A percentile compares a stretch with the other conserved stretches of the same genome.
Conservation (phyloP, 106 monocot genomes). For the Narthecium ossifragum region DNA sequence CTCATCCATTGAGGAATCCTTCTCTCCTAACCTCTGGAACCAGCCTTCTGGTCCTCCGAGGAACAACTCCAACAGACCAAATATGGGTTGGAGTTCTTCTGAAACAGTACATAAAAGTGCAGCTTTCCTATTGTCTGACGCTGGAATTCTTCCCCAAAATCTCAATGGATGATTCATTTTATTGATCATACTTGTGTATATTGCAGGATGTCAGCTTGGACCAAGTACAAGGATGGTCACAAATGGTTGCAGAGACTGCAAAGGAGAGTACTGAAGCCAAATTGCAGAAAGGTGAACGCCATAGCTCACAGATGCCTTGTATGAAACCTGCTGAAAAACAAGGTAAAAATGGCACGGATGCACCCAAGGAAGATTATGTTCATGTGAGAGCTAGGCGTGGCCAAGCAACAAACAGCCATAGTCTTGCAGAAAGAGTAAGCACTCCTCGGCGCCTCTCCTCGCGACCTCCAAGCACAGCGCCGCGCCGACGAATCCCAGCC, state of each 20-base stretch:
- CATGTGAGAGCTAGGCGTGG: too few relatives aligned
- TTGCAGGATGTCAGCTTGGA: slow-evolving; percentile 25
- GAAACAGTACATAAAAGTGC: not conserved
- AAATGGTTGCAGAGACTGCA: slow-evolving; percentile 11
- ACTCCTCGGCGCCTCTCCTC: too few relatives aligned
- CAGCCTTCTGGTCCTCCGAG: slow-evolving; percentile 1
- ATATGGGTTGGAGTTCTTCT: slow-evolving; percentile 20
- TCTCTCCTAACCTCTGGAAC: too few relatives aligned
- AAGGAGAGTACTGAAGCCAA: slow-evolving; percentile 13
- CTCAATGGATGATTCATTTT: not conserved
- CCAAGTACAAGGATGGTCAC: slow-evolving; percentile 15
- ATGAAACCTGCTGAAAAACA: slow-evolving; percentile 20
- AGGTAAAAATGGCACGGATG: slow-evolving; percentile 13
- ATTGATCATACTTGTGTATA: not conserved
- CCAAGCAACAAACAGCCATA: too few relatives aligned
- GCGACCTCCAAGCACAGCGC: too few relatives aligned
- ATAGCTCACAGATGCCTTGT: too few relatives aligned
- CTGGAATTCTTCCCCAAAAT: slow-evolving; percentile 7
- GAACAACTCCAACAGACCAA: slow-evolving; percentile 4
- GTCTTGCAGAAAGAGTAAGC: too few relatives aligned
- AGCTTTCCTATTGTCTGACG: not conserved
- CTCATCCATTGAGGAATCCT: slow-evolving; percentile 16
- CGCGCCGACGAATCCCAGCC: too few relatives aligned
- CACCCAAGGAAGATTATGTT: slow-evolving; percentile 30
- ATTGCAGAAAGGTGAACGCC: too few relatives aligned